These are phyloP conservation scores for Austroboletus festivus DNA, from an alignment of 768 basidiomycete genomes.

Conservation along the genomic window DNA sequence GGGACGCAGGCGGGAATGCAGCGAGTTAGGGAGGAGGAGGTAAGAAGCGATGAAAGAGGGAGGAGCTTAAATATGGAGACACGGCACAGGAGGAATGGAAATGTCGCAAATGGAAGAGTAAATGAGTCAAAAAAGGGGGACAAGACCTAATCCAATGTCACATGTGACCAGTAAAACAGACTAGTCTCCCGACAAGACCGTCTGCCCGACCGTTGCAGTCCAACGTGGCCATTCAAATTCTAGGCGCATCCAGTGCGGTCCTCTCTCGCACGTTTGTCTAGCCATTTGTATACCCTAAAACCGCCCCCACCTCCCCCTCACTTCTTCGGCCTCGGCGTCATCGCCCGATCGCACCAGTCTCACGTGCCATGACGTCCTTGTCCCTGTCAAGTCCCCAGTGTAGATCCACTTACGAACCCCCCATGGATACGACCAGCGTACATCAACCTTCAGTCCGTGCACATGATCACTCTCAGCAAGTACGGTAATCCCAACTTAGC, in stretches of 20 bases:
- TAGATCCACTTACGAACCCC: slow-evolving; percentile 22
- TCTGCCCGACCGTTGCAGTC: too few relatives aligned
- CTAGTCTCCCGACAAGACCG: too few relatives aligned
- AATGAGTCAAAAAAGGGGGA: slow-evolving; percentile 36
- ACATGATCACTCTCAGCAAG: neutral
- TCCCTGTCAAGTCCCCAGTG: slow-evolving; percentile 1
- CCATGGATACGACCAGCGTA: slow-evolving; percentile 4
- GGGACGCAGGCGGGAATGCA: slow-evolving; percentile 5
- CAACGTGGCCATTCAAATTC: slow-evolving; percentile 19
- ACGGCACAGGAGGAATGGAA: slow-evolving; percentile 38
- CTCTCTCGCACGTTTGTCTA: slow-evolving; percentile 19
- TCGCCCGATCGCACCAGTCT: too few relatives aligned
- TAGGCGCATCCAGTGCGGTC: slow-evolving; percentile 2
- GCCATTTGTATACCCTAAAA: too few relatives aligned
- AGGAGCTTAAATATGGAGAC: slow-evolving; percentile 34
- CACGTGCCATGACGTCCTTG: neutral
- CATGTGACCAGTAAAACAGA: slow-evolving; percentile 18
- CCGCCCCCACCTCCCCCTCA: too few relatives aligned
- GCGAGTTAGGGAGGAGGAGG: slow-evolving; percentile 1
- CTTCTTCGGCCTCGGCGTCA: too few relatives aligned
- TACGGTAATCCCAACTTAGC: slow-evolving; percentile 14
- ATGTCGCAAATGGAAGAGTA: slow-evolving; percentile 30
- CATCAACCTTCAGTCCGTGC: slow-evolving; percentile 2
- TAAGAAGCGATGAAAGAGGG: slow-evolving; percentile 20
- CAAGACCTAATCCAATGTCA: slow-evolving; percentile 24